These are phyloP conservation scores for Tarenaya hassleriana DNA, from an alignment of 345 rosid species.

Conservation along the genomic window DNA sequence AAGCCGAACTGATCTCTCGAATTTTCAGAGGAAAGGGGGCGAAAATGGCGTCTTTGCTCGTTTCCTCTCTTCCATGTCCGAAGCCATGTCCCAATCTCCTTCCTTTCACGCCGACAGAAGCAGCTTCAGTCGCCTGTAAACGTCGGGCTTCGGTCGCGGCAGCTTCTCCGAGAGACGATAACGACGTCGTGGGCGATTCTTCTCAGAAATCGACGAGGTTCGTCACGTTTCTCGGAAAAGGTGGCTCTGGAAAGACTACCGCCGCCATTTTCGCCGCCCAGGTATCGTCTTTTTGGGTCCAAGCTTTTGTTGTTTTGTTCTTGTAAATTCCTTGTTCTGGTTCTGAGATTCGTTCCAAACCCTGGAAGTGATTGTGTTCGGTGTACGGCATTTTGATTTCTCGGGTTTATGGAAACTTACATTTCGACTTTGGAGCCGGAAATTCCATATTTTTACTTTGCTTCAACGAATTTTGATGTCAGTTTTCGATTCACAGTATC, in stretches of 20 bases:
- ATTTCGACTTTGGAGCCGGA: too few relatives aligned
- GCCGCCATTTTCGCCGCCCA: slow-evolving; percentile 80
- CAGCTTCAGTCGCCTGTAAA: slow-evolving; percentile 19
- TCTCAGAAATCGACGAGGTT: slow-evolving; percentile 38
- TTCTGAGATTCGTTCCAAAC: background rate
- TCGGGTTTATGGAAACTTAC: too few relatives aligned
- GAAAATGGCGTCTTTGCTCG: slow-evolving; percentile 31
- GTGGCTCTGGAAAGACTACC: slow-evolving; percentile 90
- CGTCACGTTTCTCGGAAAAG: slow-evolving; percentile 81
- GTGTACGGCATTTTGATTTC: too few relatives aligned
- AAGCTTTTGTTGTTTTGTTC: background rate
- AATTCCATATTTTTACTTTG: too few relatives aligned
- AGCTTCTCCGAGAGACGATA: slow-evolving; percentile 22
- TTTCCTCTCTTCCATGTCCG: slow-evolving; percentile 24
- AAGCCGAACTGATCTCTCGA: slow-evolving; percentile 11
- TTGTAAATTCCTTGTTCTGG: too few relatives aligned
- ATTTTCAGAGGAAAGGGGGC: background rate
- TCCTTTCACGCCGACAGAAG: background rate
- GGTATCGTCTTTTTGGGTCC: slow-evolving; percentile 26
- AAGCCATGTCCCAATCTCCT: slow-evolving; percentile 19
- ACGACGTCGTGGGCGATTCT: slow-evolving; percentile 10
- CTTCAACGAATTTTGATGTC: too few relatives aligned
- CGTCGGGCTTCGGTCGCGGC: slow-evolving; percentile 30
- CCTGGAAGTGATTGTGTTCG: too few relatives aligned
- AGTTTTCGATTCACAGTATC: too few relatives aligned